Percentiles rank a stretch among this genome's conserved stretches.
These are phyloP conservation scores for Exserohilum turcica DNA, from an alignment of 2,329 filamentous ascomycete species.

Conservation along the genomic window DNA sequence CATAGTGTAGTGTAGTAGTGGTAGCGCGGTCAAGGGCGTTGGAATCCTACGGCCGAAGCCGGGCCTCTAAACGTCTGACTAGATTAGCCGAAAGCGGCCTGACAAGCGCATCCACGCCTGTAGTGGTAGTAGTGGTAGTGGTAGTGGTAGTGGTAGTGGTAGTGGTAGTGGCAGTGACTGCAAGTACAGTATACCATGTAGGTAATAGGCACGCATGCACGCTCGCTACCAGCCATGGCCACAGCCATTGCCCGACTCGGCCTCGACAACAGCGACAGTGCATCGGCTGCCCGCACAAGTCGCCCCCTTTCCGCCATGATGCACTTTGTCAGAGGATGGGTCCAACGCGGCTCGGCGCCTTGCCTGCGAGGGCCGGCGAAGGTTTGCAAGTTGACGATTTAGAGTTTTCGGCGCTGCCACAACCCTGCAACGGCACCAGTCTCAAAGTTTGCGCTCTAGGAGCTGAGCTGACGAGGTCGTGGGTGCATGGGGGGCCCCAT, in stretches of 20 bases:
- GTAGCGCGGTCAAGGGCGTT: conserved; percentile 10
- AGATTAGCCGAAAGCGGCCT: conserved; percentile 46
- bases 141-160: too few species aligned
- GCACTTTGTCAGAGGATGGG: conserved; percentile 21
- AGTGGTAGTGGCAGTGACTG: too few species aligned
- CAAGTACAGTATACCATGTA: too few species aligned
- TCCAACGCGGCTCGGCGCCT: conserved; percentile 33
- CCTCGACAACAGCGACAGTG: conserved; percentile 24
- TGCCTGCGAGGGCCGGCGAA: conserved; percentile 32
- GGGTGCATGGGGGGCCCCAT: conserved; percentile 28
- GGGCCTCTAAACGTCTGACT: conserved; percentile 39
- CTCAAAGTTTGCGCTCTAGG: conserved; percentile 43
- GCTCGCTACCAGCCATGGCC: too few species aligned
- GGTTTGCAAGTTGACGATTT: conserved; percentile 39
- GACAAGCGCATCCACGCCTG: too few species aligned
- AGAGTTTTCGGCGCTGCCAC: conserved; percentile 45
- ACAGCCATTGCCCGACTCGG: conserved; percentile 17
- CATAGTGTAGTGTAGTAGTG: too few species aligned
- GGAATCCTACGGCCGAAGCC: conserved; percentile 34
- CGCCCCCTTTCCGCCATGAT: conserved; percentile 11
- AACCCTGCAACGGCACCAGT: conserved; percentile 47
- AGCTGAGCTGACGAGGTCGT: conserved; percentile 36
- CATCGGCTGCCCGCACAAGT: conserved; percentile 8
- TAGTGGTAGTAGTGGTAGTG: too few species aligned
- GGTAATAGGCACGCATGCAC: too few species aligned